Evolutionary conservation across 2,329 filamentous ascomycete species (phyloP).

Genomic region (Microcyclosporella mali): DNA sequence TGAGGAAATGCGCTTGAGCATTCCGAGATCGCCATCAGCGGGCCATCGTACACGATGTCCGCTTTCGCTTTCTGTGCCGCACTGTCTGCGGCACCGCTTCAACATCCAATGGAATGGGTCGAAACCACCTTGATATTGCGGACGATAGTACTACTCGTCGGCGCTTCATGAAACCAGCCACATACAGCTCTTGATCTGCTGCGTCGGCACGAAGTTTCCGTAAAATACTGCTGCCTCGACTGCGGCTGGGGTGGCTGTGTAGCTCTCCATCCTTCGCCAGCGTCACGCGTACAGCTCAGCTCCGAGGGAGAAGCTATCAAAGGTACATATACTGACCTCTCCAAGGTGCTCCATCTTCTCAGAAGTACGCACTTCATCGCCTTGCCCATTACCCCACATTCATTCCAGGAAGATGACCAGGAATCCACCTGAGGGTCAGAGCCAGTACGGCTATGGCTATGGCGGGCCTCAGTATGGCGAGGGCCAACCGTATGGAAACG

Average conservation of each 20-base stretch:
- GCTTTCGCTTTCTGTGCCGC: too few species aligned
- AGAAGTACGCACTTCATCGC: neutral
- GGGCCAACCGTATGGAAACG: constrained; percentile 10
- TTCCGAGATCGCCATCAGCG: too few species aligned
- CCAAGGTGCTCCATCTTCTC: too few species aligned
- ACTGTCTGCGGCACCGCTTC: too few species aligned
- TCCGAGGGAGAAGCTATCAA: neutral
- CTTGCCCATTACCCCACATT: neutral
- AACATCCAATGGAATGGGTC: too few species aligned
- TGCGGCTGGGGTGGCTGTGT: constrained; percentile 34
- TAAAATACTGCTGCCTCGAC: constrained; percentile 18
- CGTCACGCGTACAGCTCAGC: too few species aligned
- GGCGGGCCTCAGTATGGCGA: constrained; percentile 16
- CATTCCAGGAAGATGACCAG: constrained; percentile 11
- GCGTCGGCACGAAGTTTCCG: constrained; percentile 4
- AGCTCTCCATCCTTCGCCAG: constrained; percentile 6
- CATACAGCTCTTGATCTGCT: constrained; percentile 3
- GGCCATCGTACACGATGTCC: too few species aligned
- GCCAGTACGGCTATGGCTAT: constrained; percentile 8
- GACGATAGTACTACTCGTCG: neutral
- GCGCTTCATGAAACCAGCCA: constrained; percentile 7
- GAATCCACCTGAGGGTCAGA: constrained; percentile 15
- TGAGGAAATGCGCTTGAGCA: too few species aligned
- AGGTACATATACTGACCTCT: neutral
- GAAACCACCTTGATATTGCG: neutral